Conservation (phyloP, 176 grass and related monocot species). For the Tillandsia leiboldiana region DNA sequence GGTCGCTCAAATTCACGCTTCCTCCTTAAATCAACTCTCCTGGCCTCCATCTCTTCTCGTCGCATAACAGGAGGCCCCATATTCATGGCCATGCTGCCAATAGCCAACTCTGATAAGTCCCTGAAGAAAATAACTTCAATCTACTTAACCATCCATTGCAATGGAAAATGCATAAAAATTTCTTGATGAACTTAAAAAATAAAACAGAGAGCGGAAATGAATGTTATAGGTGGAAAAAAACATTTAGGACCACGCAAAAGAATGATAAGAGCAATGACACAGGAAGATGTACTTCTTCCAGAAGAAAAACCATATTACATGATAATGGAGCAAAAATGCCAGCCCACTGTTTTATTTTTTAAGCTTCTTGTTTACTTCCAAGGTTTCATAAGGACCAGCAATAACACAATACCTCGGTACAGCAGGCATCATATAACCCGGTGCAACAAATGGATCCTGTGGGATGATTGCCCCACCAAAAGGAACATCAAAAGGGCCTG, state of each 20-base stretch:
- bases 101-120: constrained; percentile 77
- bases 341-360: background rate
- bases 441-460: constrained; percentile 85
- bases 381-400: constrained; percentile 1
- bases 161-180: background rate
- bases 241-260: background rate
- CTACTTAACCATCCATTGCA: background rate
- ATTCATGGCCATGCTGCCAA: constrained; percentile 69
- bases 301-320: background rate
- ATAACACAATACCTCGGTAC: constrained; percentile 60
- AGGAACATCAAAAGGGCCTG: constrained; percentile 58
- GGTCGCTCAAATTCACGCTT: constrained; percentile 49
- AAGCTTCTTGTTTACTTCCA: constrained; percentile 8
- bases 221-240: background rate
- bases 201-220: background rate
- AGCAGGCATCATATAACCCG: constrained; percentile 74
- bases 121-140: constrained; percentile 28
- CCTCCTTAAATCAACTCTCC: constrained; percentile 53
- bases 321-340: background rate
- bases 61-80: constrained; percentile 52
- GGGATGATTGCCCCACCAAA: constrained; percentile 53
- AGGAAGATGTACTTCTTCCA: background rate
- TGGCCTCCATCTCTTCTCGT: constrained; percentile 56
- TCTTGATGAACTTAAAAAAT: background rate
- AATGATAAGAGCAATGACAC: background rate